Conservation (phyloP, 2,329 filamentous ascomycete genomes). For the Didymellaceae sp. region DNA sequence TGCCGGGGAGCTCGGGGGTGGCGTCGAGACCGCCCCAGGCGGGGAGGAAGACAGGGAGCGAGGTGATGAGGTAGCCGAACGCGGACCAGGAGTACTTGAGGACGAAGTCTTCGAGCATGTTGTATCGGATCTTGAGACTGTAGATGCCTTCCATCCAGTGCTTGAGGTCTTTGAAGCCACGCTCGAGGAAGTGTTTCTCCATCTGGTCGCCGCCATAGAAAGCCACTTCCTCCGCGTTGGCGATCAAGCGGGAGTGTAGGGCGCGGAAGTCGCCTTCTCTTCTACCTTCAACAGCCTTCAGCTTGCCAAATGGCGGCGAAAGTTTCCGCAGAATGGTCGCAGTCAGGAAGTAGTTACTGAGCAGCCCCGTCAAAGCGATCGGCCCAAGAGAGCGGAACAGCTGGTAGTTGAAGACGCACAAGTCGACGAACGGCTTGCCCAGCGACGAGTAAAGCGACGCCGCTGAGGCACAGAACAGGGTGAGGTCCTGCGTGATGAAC, state of each 20-base stretch:
- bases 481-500: constrained; percentile 96
- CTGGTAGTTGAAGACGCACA: constrained; percentile 98
- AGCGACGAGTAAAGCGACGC: constrained; percentile 93
- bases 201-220: constrained; percentile 97
- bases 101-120: constrained; percentile 98
- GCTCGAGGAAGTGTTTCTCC: constrained; percentile 90
- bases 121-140: constrained; percentile 95
- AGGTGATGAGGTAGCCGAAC: constrained; percentile 92
- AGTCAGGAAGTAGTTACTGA: constrained; percentile 93
- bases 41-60: constrained; percentile 90
- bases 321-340: constrained; percentile 86
- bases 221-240: constrained; percentile 96
- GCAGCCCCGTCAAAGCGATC: constrained; percentile 80
- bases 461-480: constrained; percentile 90
- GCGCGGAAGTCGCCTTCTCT: constrained; percentile 95
- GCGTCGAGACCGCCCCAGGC: constrained; percentile 89
- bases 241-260: constrained; percentile 88
- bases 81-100: constrained; percentile 99
- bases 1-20: constrained; percentile 66
- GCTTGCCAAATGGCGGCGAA: constrained; percentile 93
- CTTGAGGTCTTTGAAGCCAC: constrained; percentile 90
- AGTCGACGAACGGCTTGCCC: constrained; percentile 96
- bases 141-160: constrained; percentile 99
- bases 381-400: constrained; percentile 90
- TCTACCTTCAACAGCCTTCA: constrained; percentile 94